Evolutionary conservation across 306 rosid species (phyloP), one percentile per base, ranked within the genome.

Genomic region (Fragaria nilgerrensis): DNA sequence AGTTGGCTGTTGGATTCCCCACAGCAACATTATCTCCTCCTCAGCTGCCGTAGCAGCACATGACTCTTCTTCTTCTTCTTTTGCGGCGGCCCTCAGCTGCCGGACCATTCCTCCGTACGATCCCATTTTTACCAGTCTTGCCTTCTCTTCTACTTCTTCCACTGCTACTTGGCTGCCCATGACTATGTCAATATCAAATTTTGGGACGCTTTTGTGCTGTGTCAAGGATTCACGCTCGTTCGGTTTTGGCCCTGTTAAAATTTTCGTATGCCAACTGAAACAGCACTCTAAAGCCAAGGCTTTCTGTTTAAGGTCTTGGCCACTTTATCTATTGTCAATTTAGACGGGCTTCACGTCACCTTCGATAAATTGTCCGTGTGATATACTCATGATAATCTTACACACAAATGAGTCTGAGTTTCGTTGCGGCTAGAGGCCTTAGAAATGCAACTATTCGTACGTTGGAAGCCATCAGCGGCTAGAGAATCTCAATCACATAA

Each of bases 1-100:
- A 2, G 92, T 88, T 1, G 97, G 97, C 74, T 93, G 97, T 37
- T 77, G 94, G 45, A 93, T 87, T 59, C 90, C 92, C 97, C 97
- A 90, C 2, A 93, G 89, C 14, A 93, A 86, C 96, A 93, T 93
- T 84, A 83, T 90, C 89, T 93, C 97, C 63, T 89, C 97, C 55
- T 89, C 82, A 67, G 96, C 96, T 27, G 96, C 86, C 0, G 61
- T 70, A 70, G 58, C 73, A 48, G 14, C 68, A 22, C 47, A 73
- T 3, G 66, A 73, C 6, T 41, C 50, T 20, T 39, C 68, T 56
- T 73, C 61, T 34, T 36, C 76, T 34, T 7, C 61, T 10, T 17
- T 39, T 27, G n/a, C 44, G 34, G 52, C 10, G 8, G 9, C 32
- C 20, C 1, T 72, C 43, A 77, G 39, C 75, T 56, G 63, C 69